Evolutionary conservation across 1,284 basidiomycete species (phyloP).

Genomic region (Cryptococcus floricola): DNA sequence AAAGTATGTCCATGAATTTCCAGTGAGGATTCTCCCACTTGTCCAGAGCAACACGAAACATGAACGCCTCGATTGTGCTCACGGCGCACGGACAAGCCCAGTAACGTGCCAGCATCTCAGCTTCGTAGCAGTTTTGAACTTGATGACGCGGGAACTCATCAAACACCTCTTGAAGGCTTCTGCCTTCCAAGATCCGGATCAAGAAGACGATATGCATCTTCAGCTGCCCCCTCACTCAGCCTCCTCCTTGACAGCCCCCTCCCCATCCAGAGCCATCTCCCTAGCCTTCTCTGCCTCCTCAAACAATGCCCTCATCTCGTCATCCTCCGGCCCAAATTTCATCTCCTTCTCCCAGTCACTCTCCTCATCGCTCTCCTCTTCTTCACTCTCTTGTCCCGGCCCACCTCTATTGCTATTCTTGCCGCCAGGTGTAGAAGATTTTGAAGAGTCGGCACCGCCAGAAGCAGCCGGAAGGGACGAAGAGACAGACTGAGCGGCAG

Average conservation of each 20-base stretch:
- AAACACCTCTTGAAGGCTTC: background rate
- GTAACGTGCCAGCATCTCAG: too few species aligned
- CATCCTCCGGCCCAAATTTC: constrained; percentile 13
- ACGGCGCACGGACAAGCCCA: too few species aligned
- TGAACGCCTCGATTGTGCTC: too few species aligned
- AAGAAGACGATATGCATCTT: too few species aligned
- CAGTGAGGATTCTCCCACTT: too few species aligned
- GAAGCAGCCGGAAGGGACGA: background rate
- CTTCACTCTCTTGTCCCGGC: constrained; percentile 5
- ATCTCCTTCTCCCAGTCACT: constrained; percentile 21
- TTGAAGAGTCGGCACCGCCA: background rate
- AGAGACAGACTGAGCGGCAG: constrained; percentile 4
- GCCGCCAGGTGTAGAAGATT: background rate
- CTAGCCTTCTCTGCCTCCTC: constrained; percentile 13
- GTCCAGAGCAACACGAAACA: too few species aligned
- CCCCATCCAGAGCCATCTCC: constrained; percentile 6
- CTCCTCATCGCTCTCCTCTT: constrained; percentile 7
- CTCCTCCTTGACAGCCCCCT: constrained; percentile 24
- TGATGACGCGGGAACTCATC: background rate
- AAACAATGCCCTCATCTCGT: constrained; percentile 15
- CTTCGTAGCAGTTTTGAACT: too few species aligned
- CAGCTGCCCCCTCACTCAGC: background rate
- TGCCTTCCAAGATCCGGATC: too few species aligned
- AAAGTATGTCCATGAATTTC: too few species aligned
- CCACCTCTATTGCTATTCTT: constrained; percentile 1